Percentiles rank a stretch among this genome's conserved stretches.
Conservation (phyloP, 352 stramenopile genomes). For the Globisporangium nodosum region DNA sequence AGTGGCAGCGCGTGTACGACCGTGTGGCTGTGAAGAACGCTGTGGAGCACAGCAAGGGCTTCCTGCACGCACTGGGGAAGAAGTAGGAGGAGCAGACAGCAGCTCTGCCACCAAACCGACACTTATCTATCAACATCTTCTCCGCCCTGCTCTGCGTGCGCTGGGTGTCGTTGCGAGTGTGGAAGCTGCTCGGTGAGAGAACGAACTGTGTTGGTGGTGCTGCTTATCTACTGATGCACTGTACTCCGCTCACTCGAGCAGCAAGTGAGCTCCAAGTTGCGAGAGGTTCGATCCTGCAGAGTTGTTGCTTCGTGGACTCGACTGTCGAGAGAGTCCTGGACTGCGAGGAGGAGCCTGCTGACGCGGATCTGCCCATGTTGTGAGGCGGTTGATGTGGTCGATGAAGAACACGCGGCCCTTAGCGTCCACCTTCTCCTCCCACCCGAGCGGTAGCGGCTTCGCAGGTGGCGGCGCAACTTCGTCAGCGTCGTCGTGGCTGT, state of each 20-base stretch:
- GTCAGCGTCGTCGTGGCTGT: slow-evolving; percentile 3
- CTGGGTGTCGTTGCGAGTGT: background rate
- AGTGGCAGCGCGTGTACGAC: slow-evolving; percentile 66
- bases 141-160: too few species aligned
- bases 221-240: background rate
- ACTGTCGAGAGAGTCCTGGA: background rate
- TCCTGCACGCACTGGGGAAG: slow-evolving; percentile 27
- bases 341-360: background rate
- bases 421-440: slow-evolving; percentile 62
- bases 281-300: slow-evolving; percentile 12
- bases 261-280: slow-evolving; percentile 5
- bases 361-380: slow-evolving; percentile 63
- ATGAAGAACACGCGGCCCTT: slow-evolving; percentile 72
- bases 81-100: slow-evolving; percentile 1
- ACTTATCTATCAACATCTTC: background rate
- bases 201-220: background rate
- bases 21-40: slow-evolving; percentile 58
- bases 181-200: background rate
- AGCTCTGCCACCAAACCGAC: background rate
- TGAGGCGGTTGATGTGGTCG: slow-evolving; percentile 69
- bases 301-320: slow-evolving; percentile 7
- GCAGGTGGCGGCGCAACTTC: background rate
- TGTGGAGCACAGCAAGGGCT: slow-evolving; percentile 58
- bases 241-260: slow-evolving; percentile 4
- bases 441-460: slow-evolving; percentile 47